Percentiles rank a stretch among this genome's conserved stretches.
These are phyloP conservation scores for Leptographium radiaticola DNA, from an alignment of 2,329 filamentous ascomycete species.

Conservation along the genomic window DNA sequence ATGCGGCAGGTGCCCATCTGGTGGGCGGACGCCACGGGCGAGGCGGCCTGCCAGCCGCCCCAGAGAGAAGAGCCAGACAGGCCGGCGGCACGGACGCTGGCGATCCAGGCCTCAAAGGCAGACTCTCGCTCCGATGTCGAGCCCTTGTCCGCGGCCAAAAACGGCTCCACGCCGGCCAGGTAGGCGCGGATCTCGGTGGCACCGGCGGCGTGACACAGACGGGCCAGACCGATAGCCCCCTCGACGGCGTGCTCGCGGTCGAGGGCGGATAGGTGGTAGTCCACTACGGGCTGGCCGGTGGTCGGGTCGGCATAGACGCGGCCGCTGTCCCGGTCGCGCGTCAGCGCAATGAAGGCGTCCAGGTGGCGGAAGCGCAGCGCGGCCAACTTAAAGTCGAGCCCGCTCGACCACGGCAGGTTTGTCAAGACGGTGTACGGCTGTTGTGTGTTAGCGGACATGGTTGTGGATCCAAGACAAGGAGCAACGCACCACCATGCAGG, in stretches of 20 bases:
- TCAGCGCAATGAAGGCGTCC: slow-evolving; percentile 59
- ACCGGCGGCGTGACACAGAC: slow-evolving; percentile 65
- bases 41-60: slow-evolving; percentile 32
- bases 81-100: slow-evolving; percentile 23
- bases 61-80: slow-evolving; percentile 6
- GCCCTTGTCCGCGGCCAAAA: slow-evolving; percentile 22
- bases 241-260: slow-evolving; percentile 62
- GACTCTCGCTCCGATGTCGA: slow-evolving; percentile 38
- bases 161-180: slow-evolving; percentile 50
- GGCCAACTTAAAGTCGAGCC: slow-evolving; percentile 59
- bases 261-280: slow-evolving; percentile 57
- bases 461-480: no score
- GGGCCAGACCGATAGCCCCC: slow-evolving; percentile 57
- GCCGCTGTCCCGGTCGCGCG: slow-evolving; percentile 64
- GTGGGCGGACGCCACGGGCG: slow-evolving; percentile 56
- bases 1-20: slow-evolving; percentile 73
- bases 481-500: slow-evolving; percentile 48
- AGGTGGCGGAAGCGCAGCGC: slow-evolving; percentile 56
- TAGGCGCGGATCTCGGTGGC: slow-evolving; percentile 66
- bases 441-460: not conserved
- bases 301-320: slow-evolving; percentile 58
- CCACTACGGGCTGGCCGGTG: slow-evolving; percentile 51
- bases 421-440: slow-evolving; percentile 53
- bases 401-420: slow-evolving; percentile 52
- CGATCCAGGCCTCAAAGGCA: slow-evolving; percentile 49